A percentile compares a stretch with the other conserved stretches of the same genome.
Conservation (phyloP, 2,329 filamentous ascomycete genomes). For the Escovopsis weberi region DNA sequence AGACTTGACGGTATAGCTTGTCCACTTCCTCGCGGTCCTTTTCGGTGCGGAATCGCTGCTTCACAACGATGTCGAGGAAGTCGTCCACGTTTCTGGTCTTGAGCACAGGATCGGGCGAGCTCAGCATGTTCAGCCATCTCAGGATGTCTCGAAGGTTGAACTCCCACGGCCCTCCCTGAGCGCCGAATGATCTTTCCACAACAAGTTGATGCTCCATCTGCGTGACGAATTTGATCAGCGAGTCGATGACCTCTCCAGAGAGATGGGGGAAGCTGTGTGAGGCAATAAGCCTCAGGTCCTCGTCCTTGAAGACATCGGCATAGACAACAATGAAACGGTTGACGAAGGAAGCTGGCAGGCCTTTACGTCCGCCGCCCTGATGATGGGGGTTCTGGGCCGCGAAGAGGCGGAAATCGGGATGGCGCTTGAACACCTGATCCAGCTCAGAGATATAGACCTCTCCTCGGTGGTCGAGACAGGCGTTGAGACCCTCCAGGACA, state of each 20-base stretch:
- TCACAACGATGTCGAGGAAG: constrained; percentile 69
- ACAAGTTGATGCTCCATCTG: constrained; percentile 60
- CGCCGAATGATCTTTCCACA: constrained; percentile 41
- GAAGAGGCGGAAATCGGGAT: constrained; percentile 84
- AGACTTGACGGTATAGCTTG: constrained; percentile 50
- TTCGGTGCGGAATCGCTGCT: constrained; percentile 69
- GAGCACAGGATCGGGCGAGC: constrained; percentile 41
- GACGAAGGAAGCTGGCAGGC: constrained; percentile 87
- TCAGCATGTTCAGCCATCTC: constrained; percentile 62
- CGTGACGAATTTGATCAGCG: constrained; percentile 67
- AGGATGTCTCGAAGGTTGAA: constrained; percentile 87
- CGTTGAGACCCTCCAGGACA: constrained; percentile 89
- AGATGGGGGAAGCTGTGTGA: constrained; percentile 58
- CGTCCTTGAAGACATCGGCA: constrained; percentile 71
- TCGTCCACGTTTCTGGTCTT: constrained; percentile 47
- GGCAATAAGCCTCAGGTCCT: constrained; percentile 74
- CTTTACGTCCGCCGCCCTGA: constrained; percentile 90
- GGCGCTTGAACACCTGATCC: constrained; percentile 82
- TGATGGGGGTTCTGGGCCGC: constrained; percentile 96
- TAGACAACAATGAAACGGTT: constrained; percentile 98
- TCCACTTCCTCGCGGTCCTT: constrained; percentile 53
- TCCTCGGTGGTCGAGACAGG: constrained; percentile 89
- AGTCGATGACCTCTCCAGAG: constrained; percentile 41
- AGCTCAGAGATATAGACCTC: constrained; percentile 93
- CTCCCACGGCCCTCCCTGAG: constrained; percentile 74